Base-by-base conservation (phyloP, 768 basidiomycete genomes). In the Wakefieldia striispora region DNA sequence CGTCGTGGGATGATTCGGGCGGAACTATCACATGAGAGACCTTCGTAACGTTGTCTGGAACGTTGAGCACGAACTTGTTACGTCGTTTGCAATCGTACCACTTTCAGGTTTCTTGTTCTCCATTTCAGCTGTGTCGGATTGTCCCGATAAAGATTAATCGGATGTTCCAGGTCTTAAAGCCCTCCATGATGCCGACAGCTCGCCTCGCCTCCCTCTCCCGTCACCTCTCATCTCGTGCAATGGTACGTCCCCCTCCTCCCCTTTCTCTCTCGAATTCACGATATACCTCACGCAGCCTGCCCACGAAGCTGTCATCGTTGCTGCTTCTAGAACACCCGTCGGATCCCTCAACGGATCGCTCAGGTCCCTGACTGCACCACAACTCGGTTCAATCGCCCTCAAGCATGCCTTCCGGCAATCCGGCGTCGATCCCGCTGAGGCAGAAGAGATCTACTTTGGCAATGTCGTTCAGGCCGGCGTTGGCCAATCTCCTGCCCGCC, bases 391-490 rank as follows among this genome's bases (percentile, higher is more conserved):
- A 27, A 74, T 86, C 47, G 97, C 91, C 36, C 79, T 98, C 66
- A 97, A 94, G 70, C 88, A 89, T 67, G 97, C 94, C 17, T 78
- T 98, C 49, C 79, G 83, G 54, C 80, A 86, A 47, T 84, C 86
- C 40, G 82, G 85, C 45, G 79, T 98, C 63, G 82, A 87, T 60
- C 88, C 94, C 16, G 78, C 84, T 1, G 65, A 80, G 51, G 85
- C 91, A n/a, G 94, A 98, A 70, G 97, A 99, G 74, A 76, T 97
- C 61, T 98, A 88, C 80, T 88, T 97, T 64, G 97, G 97, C 57
- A 95, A 99, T 65, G 97, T 99, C 63, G 83, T 98, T 48, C 95
- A 97, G 72, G 97, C 93, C 3, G 94, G 94, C 60, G 91, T 95
- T 44, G 97, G 97, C 38, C 97, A 99, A 73, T 89, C 88, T 11